Conservation (phyloP, 441 rosid genomes). For the Populus trichocarpa region DNA sequence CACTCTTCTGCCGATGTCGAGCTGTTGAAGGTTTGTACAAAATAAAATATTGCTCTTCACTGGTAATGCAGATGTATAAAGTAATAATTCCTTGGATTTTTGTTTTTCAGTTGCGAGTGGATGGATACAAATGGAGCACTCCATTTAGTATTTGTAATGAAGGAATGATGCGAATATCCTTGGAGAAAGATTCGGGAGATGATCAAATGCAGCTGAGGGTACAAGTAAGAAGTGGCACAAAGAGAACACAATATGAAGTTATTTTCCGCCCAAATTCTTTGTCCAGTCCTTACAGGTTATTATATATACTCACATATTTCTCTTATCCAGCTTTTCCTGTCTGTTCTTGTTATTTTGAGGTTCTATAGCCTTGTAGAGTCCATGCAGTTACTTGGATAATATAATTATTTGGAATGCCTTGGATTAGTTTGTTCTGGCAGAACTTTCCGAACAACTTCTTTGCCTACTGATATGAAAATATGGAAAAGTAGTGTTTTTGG, state of each 20-base stretch:
- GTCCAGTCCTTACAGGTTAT: slow-evolving; percentile 95
- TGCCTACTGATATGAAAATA: background rate
- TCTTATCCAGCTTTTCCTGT: background rate
- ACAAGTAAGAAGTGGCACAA: slow-evolving; percentile 92
- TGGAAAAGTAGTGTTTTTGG: background rate
- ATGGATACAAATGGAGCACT: slow-evolving; percentile 87
- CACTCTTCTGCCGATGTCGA: slow-evolving; percentile 65
- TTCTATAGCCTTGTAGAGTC: background rate
- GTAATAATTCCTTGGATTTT: slow-evolving; percentile 7
- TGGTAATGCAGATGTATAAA: background rate
- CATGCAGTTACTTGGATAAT: background rate
- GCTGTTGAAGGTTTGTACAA: slow-evolving; percentile 55
- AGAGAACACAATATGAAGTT: slow-evolving; percentile 89
- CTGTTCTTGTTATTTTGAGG: slow-evolving; percentile 1
- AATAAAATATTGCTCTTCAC: background rate
- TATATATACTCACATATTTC: background rate
- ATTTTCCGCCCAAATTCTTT: slow-evolving; percentile 81
- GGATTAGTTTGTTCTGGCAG: background rate
- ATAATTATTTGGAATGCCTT: background rate
- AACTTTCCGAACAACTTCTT: background rate
- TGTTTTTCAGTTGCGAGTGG: slow-evolving; percentile 59
- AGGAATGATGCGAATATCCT: slow-evolving; percentile 74
- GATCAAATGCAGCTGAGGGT: slow-evolving; percentile 66
- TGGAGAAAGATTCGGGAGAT: slow-evolving; percentile 55
- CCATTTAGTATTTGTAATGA: slow-evolving; percentile 82